Percentiles rank a stretch among this genome's conserved stretches.
These are phyloP conservation scores for Ceratobasidium sp. DNA, from an alignment of 1,284 basidiomycete genomes.

Conservation along the genomic window DNA sequence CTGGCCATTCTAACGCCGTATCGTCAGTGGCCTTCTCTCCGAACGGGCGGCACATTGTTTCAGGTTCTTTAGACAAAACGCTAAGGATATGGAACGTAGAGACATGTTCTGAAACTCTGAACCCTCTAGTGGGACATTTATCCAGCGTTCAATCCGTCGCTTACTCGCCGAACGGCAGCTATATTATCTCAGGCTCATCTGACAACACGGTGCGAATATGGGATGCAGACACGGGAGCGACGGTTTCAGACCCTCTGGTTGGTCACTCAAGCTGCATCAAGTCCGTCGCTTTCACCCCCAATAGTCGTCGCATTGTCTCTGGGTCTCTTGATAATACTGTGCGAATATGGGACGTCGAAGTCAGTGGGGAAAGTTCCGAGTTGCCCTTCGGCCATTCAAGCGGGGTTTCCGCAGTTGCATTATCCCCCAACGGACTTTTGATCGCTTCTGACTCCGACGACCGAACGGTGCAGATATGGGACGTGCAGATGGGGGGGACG, in stretches of 20 bases:
- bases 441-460: background rate
- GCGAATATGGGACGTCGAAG: conserved; percentile 23
- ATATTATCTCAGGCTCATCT: too few species aligned
- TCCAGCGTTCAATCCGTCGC: too few species aligned
- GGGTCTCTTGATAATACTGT: conserved; percentile 1
- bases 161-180: too few species aligned
- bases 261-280: too few species aligned
- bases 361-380: background rate
- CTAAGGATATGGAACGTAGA: conserved; percentile 32
- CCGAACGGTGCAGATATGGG: conserved; percentile 5
- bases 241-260: too few species aligned
- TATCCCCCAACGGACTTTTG: conserved; percentile 24
- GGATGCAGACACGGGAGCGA: too few species aligned
- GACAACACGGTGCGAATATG: too few species aligned
- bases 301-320: conserved; percentile 19
- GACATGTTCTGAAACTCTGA: too few species aligned
- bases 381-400: conserved; percentile 11
- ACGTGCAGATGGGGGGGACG: background rate
- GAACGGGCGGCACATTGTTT: conserved; percentile 5
- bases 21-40: conserved; percentile 38
- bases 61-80: conserved; percentile 10
- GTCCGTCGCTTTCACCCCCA: too few species aligned
- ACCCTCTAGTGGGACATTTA: too few species aligned
- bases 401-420: conserved; percentile 17
- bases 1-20: background rate